phyloP scores from a whole-genome alignment of 495 filamentous ascomycete species.

The Platismatia glauca region DNA sequence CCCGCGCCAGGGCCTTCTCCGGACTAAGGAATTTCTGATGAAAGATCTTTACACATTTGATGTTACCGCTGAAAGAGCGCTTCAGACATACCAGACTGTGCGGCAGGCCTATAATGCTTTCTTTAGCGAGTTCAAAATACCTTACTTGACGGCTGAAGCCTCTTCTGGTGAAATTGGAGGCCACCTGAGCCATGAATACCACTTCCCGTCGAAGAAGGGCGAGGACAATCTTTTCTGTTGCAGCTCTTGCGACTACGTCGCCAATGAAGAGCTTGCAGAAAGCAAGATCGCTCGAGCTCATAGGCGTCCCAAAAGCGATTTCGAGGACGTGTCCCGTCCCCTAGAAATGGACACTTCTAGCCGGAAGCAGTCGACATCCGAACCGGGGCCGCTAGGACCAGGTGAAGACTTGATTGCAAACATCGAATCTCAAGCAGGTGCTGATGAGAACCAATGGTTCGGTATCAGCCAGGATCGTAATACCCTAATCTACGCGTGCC shows the following conservation, averaged over 20 bases:
- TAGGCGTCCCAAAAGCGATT: not conserved
- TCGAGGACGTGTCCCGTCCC: not conserved
- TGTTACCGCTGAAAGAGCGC: slow-evolving; percentile 49
- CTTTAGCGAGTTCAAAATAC: slow-evolving; percentile 76
- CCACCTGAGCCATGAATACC: slow-evolving; percentile 86
- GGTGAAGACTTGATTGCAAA: not conserved
- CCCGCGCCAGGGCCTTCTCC: slow-evolving; percentile 78
- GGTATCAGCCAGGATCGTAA: slow-evolving; percentile 60
- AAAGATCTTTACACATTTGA: slow-evolving; percentile 99
- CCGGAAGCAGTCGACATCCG: not conserved
- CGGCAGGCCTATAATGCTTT: slow-evolving; percentile 59
- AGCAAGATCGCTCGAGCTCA: not conserved
- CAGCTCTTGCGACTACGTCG: slow-evolving; percentile 59
- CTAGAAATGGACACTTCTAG: not conserved
- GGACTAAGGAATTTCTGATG: slow-evolving; percentile 93
- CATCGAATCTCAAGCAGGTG: not conserved
- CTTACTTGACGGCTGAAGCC: slow-evolving; percentile 75
- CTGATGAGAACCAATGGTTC: slow-evolving; percentile 39
- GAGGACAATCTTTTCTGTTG: slow-evolving; percentile 82
- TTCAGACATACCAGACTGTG: slow-evolving; percentile 69
- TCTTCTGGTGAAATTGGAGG: slow-evolving; percentile 96
- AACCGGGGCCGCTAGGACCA: not conserved
- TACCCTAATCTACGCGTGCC: slow-evolving; percentile 60
- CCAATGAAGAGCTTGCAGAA: slow-evolving; percentile 76
- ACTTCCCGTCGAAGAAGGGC: slow-evolving; percentile 68